Conservation (phyloP, 208 protist species). For the Phytomonas francai region DNA sequence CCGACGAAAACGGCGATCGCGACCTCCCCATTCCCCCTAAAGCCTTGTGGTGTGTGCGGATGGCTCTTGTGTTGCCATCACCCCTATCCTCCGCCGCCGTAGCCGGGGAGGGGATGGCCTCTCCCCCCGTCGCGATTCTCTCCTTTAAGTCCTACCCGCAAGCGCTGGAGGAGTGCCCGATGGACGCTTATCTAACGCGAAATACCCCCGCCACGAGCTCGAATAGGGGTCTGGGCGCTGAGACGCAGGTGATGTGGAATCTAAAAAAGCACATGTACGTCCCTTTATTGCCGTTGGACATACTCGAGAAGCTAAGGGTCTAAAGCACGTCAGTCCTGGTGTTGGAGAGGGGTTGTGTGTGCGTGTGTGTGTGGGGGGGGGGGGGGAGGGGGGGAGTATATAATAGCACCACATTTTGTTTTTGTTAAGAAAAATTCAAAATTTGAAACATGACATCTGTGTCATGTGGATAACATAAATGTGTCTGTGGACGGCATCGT, state of each 20-base stretch:
- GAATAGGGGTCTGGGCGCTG: neutral
- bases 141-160: slow-evolving; percentile 42
- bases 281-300: slow-evolving; percentile 51
- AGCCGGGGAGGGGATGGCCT: neutral
- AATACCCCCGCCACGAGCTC: neutral
- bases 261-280: slow-evolving; percentile 62
- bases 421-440: neutral
- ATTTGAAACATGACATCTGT: neutral
- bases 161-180: slow-evolving; percentile 52
- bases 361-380: too few species aligned
- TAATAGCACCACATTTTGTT: neutral
- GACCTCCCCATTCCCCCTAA: neutral
- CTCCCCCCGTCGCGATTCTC: slow-evolving; percentile 35
- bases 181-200: slow-evolving; percentile 25
- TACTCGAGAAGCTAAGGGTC: slow-evolving; percentile 30
- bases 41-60: slow-evolving; percentile 46
- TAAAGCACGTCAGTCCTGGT: neutral
- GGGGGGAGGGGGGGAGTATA: neutral
- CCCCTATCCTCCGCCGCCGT: neutral
- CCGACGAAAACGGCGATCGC: neutral
- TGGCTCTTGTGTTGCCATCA: slow-evolving; percentile 28
- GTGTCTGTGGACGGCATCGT: neutral
- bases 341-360: too few species aligned
- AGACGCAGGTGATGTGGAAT: slow-evolving; percentile 52
- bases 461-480: neutral